Percentiles rank a stretch among this genome's conserved stretches.
Conservation (phyloP, 306 rosid species). For the Amphicarpaea edgeworthii region DNA sequence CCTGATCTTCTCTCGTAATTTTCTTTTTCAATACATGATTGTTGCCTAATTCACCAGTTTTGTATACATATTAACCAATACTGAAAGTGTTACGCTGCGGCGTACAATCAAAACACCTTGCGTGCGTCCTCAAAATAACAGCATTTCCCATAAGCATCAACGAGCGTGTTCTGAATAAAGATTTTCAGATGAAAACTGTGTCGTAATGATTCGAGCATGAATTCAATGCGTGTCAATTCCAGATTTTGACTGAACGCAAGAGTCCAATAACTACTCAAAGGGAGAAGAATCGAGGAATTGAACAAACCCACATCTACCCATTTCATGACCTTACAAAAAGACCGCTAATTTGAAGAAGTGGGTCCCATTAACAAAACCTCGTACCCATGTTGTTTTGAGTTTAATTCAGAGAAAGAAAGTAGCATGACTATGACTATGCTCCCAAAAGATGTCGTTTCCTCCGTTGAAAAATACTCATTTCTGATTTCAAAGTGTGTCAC, state of each 20-base stretch:
- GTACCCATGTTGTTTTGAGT: not conserved
- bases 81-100: slow-evolving; percentile 55
- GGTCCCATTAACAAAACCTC: slow-evolving; percentile 30
- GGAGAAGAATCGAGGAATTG: slow-evolving; percentile 52
- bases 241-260: slow-evolving; percentile 50
- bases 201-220: slow-evolving; percentile 57
- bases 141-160: slow-evolving; percentile 58
- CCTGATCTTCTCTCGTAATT: slow-evolving; percentile 21
- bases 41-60: not conserved
- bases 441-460: slow-evolving; percentile 4
- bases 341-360: slow-evolving; percentile 32
- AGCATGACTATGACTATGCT: slow-evolving; percentile 36
- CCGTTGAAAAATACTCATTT: slow-evolving; percentile 43
- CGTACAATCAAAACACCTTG: slow-evolving; percentile 56
- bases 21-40: slow-evolving; percentile 13
- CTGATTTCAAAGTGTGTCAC: slow-evolving; percentile 55
- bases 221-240: slow-evolving; percentile 42
- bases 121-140: slow-evolving; percentile 49
- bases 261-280: slow-evolving; percentile 57
- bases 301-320: slow-evolving; percentile 54
- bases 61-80: too few species aligned
- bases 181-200: slow-evolving; percentile 55
- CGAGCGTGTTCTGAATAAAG: slow-evolving; percentile 56
- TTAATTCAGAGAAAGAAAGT: slow-evolving; percentile 2
- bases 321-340: slow-evolving; percentile 42